phyloP scores from a whole-genome alignment of 2,329 filamentous ascomycete species.

The Botrytis hyacinthi region DNA sequence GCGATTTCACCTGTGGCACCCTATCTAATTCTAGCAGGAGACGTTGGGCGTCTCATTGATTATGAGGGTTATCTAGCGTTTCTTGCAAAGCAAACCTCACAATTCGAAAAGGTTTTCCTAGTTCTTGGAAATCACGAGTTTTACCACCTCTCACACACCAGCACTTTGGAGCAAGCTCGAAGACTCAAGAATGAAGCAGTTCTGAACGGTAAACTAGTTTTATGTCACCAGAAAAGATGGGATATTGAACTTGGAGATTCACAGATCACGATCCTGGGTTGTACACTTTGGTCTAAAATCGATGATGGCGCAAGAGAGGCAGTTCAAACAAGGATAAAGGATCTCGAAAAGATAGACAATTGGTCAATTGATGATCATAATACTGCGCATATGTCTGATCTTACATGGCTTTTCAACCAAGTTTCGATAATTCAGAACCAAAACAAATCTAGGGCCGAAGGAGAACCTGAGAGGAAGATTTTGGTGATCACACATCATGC shows the following conservation, averaged over 20 bases:
- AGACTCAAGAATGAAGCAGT: slow-evolving; percentile 20
- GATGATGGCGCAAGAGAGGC: slow-evolving; percentile 39
- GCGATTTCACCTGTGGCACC: slow-evolving; percentile 42
- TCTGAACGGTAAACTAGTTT: slow-evolving; percentile 37
- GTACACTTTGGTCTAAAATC: slow-evolving; percentile 51
- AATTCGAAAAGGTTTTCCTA: slow-evolving; percentile 46
- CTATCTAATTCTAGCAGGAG: slow-evolving; percentile 49
- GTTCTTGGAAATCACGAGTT: slow-evolving; percentile 51
- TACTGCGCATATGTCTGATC: slow-evolving; percentile 30
- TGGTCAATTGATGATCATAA: slow-evolving; percentile 25
- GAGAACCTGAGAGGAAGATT: slow-evolving; percentile 39
- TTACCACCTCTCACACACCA: slow-evolving; percentile 39
- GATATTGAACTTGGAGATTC: slow-evolving; percentile 41
- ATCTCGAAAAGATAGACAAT: slow-evolving; percentile 24
- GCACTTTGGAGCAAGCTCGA: slow-evolving; percentile 26
- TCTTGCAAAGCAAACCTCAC: slow-evolving; percentile 42
- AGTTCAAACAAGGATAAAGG: slow-evolving; percentile 17
- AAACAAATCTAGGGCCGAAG: slow-evolving; percentile 22
- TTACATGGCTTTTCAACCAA: slow-evolving; percentile 43
- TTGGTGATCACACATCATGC: slow-evolving; percentile 44
- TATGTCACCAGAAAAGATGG: slow-evolving; percentile 43
- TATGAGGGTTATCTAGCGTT: slow-evolving; percentile 43
- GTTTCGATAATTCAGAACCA: slow-evolving; percentile 35
- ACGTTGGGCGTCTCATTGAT: slow-evolving; percentile 47
- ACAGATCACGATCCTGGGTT: slow-evolving; percentile 44